A percentile compares a stretch with the other conserved stretches of the same genome.
Conservation (phyloP, 345 rosid genomes). For the Cardiospermum halicacabum region DNA sequence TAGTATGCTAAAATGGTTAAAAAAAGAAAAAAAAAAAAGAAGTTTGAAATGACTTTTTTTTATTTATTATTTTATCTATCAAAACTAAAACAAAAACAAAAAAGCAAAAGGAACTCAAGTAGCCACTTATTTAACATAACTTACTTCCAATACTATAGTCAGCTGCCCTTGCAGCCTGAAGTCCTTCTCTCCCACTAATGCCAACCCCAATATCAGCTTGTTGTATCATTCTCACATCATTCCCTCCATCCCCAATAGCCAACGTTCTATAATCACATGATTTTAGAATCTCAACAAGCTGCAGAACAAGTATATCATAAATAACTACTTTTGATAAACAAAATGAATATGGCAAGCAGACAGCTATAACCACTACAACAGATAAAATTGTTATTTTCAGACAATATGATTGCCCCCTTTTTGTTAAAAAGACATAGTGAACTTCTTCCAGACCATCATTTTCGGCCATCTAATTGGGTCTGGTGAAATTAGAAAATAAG, state of each 20-base stretch:
- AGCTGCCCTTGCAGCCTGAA: slow-evolving; percentile 99
- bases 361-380: not conserved
- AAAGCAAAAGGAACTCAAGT: no score
- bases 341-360: not conserved
- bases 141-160: slow-evolving; percentile 99
- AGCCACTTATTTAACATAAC: no score
- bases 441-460: not conserved
- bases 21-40: no score
- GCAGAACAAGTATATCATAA: slow-evolving; percentile 18
- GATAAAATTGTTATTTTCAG: not conserved
- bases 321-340: not conserved
- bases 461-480: not conserved
- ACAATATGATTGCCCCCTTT: not conserved
- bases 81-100: no score
- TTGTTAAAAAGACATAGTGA: not conserved
- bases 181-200: slow-evolving; percentile 98
- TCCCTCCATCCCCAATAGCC: slow-evolving; percentile 99
- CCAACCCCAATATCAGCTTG: slow-evolving; percentile 99
- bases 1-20: no score
- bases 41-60: no score
- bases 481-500: not conserved
- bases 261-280: slow-evolving; percentile 93
- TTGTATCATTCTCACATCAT: slow-evolving; percentile 99
- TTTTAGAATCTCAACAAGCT: slow-evolving; percentile 90
- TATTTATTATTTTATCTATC: no score